Conservation (phyloP, 257 asterid genomes). For the Echium plantagineum region DNA sequence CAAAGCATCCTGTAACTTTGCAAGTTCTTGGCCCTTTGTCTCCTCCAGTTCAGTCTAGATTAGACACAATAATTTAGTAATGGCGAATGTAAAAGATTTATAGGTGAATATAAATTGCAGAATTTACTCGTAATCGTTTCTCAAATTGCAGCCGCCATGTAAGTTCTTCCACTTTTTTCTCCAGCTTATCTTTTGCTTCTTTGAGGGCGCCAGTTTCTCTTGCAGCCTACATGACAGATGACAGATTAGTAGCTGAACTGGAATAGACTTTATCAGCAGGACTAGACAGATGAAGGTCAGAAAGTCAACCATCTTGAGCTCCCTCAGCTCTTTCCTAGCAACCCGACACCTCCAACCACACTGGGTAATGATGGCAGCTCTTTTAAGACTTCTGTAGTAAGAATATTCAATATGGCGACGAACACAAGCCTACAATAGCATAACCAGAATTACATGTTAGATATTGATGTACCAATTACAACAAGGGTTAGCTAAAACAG, state of each 20-base stretch:
- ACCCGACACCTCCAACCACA: constrained; percentile 94
- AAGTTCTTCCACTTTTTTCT: constrained; percentile 98
- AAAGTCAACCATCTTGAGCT: constrained; percentile 68
- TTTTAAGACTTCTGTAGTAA: constrained; percentile 66
- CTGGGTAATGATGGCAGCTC: constrained; percentile 73
- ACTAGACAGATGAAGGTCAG: constrained; percentile 18
- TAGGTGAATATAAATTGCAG: not conserved
- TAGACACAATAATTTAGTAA: constrained; percentile 20
- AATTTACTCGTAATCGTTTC: constrained; percentile 78
- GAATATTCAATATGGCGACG: constrained; percentile 63
- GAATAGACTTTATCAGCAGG: not conserved
- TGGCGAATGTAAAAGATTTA: constrained; percentile 12
- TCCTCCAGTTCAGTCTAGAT: constrained; percentile 91
- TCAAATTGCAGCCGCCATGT: constrained; percentile 98
- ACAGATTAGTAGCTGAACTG: constrained; percentile 3
- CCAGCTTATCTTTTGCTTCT: constrained; percentile 94
- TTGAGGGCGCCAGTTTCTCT: constrained; percentile 96
- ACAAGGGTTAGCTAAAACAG: not conserved
- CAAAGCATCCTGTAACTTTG: constrained; percentile 77
- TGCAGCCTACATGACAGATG: constrained; percentile 52
- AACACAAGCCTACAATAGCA: constrained; percentile 49
- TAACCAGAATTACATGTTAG: constrained; percentile 9
- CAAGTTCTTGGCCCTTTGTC: constrained; percentile 77
- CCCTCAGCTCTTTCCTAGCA: constrained; percentile 86
- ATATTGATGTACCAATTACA: not conserved